Evolutionary conservation across 2,329 filamentous ascomycete genomes (phyloP).

Genomic region (Corynespora cassiicola): DNA sequence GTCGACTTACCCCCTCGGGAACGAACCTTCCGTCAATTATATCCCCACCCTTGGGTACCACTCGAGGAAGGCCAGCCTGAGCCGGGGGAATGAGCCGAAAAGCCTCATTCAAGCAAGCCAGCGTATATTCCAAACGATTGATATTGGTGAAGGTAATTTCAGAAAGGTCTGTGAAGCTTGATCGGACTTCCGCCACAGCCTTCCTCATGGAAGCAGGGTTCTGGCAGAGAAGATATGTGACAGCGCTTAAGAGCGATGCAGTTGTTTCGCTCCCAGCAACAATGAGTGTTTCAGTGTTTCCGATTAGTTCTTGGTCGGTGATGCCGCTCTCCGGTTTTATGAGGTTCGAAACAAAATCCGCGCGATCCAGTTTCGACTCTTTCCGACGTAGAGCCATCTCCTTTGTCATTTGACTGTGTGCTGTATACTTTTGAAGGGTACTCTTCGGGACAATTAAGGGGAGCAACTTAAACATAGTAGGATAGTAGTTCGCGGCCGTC

Average conservation of each 20-base stretch:
- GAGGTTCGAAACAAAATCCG: no score
- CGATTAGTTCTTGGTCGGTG: no score
- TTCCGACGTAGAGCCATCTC: no score
- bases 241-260: slow-evolving; percentile 39
- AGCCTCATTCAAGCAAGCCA: slow-evolving; percentile 21
- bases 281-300: no score
- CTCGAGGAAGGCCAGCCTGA: slow-evolving; percentile 10
- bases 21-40: slow-evolving; percentile 19
- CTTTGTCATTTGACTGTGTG: no score
- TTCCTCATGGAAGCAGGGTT: slow-evolving; percentile 14
- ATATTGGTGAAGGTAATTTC: slow-evolving; percentile 22
- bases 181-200: slow-evolving; percentile 21
- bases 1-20: slow-evolving; percentile 19
- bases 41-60: slow-evolving; percentile 22
- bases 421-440: no score
- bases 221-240: slow-evolving; percentile 32
- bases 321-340: no score
- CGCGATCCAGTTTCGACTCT: no score
- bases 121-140: slow-evolving; percentile 17
- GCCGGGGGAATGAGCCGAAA: slow-evolving; percentile 28
- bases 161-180: slow-evolving; percentile 13
- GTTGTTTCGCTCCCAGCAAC: slow-evolving; percentile 48
- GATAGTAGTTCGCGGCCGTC: no score
- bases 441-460: no score
- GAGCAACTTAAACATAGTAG: no score